A percentile compares a stretch with the other conserved stretches of the same genome.
These are phyloP conservation scores for Parascedosporium putredinis DNA, from an alignment of 2,329 filamentous ascomycete genomes.

Conservation along the genomic window DNA sequence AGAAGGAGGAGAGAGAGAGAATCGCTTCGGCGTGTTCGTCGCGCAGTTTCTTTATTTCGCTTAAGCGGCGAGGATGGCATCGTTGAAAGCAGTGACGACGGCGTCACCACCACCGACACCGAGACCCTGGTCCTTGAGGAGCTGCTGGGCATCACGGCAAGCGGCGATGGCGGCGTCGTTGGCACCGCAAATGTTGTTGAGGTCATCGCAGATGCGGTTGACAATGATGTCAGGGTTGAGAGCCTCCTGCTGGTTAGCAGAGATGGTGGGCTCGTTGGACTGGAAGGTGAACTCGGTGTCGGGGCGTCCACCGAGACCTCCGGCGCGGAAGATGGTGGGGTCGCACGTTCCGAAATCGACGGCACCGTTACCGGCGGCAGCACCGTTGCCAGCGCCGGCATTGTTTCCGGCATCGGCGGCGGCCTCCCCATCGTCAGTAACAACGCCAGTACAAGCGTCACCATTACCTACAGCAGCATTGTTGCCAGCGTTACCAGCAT, in stretches of 20 bases:
- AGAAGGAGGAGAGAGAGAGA: too few relatives aligned
- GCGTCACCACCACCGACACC: constrained; percentile 10
- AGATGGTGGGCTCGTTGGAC: constrained; percentile 50
- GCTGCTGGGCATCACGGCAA: constrained; percentile 40
- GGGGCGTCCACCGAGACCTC: constrained; percentile 44
- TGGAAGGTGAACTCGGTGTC: constrained; percentile 57
- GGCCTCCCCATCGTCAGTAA: constrained; percentile 21
- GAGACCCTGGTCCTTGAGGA: constrained; percentile 11
- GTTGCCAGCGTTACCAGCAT: constrained; percentile 9
- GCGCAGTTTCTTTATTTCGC: too few relatives aligned
- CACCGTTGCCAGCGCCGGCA: constrained; percentile 14
- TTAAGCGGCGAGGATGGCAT: constrained; percentile 9
- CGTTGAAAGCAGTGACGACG: constrained; percentile 12
- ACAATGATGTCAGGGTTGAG: constrained; percentile 66
- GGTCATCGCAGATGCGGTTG: constrained; percentile 60
- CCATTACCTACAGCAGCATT: constrained; percentile 9
- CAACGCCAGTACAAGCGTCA: constrained; percentile 16
- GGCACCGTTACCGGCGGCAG: constrained; percentile 16
- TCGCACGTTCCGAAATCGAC: constrained; percentile 44
- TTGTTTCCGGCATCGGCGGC: not conserved
- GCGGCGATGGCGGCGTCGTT: constrained; percentile 46
- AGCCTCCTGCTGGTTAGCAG: constrained; percentile 51
- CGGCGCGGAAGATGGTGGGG: constrained; percentile 49
- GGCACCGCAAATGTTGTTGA: constrained; percentile 55
- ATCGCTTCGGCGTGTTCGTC: too few relatives aligned